These are phyloP conservation scores for Paraleonurus japonicus DNA, from an alignment of 257 asterid genomes.

Conservation along the genomic window DNA sequence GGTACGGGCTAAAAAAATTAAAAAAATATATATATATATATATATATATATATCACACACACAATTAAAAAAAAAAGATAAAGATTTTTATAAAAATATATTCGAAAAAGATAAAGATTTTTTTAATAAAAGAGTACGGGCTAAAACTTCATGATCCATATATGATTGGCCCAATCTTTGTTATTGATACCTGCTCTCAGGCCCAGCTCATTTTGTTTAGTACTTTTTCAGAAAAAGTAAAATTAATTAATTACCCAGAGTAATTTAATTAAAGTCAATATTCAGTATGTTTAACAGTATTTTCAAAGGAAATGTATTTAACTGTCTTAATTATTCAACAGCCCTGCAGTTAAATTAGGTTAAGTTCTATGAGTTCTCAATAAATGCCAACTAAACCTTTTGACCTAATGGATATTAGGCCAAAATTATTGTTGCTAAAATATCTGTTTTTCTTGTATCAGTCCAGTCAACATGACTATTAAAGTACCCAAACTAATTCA, in stretches of 20 bases:
- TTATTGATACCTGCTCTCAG: no score
- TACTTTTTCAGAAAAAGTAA: not conserved
- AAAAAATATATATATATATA: no score
- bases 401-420: constrained; percentile 18
- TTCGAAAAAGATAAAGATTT: no score
- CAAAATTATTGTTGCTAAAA: constrained; percentile 6
- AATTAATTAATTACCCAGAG: not conserved
- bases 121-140: not conserved
- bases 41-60: no score
- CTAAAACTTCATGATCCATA: not conserved
- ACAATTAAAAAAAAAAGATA: no score
- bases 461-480: not conserved
- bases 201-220: not conserved
- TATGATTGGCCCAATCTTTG: not conserved
- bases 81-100: not conserved
- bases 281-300: not conserved
- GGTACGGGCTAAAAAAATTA: no score
- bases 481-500: no score
- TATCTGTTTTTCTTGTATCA: not conserved
- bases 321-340: constrained; percentile 1
- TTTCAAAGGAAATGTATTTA: not conserved
- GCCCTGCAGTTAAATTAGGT: constrained; percentile 33
- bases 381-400: constrained; percentile 25
- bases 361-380: not conserved
- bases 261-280: not conserved